phyloP scores from a whole-genome alignment of 2,329 filamentous ascomycete species.

The Elsinoe necatrix region DNA sequence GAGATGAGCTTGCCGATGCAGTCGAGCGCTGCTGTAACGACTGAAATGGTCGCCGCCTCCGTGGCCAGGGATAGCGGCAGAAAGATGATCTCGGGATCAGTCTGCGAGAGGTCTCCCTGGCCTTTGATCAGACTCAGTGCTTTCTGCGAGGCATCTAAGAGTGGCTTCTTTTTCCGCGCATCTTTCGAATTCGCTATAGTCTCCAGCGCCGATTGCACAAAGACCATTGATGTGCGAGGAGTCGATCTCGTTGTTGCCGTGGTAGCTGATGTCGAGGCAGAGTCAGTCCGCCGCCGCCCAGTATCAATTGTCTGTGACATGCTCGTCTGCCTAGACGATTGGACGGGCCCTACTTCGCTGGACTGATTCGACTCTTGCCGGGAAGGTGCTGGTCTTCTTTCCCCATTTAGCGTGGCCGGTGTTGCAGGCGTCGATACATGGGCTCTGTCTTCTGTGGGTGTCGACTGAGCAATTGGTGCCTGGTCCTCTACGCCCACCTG shows the following conservation, averaged over 20 bases:
- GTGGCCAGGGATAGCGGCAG: conserved; percentile 83
- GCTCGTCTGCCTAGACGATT: conserved; percentile 9
- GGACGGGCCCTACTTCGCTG: conserved; percentile 4
- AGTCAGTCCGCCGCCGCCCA: conserved; percentile 48
- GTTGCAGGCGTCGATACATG: background rate
- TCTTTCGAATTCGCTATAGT: conserved; percentile 87
- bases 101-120: conserved; percentile 65
- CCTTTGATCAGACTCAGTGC: conserved; percentile 78
- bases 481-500: background rate
- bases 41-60: conserved; percentile 71
- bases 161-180: conserved; percentile 74
- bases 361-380: conserved; percentile 9
- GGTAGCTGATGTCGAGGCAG: conserved; percentile 49
- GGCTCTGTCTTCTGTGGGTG: background rate
- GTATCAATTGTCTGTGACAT: conserved; percentile 16
- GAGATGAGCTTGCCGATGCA: conserved; percentile 99
- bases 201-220: conserved; percentile 88
- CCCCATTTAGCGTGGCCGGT: conserved; percentile 10
- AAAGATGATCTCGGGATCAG: conserved; percentile 88
- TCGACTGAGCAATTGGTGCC: background rate
- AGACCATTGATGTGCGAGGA: conserved; percentile 86
- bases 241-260: conserved; percentile 38
- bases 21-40: conserved; percentile 86
- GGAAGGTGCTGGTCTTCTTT: background rate
- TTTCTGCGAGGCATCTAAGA: conserved; percentile 71